phyloP scores from a whole-genome alignment of 2,329 filamentous ascomycete genomes.

The Fusarium algeriense region DNA sequence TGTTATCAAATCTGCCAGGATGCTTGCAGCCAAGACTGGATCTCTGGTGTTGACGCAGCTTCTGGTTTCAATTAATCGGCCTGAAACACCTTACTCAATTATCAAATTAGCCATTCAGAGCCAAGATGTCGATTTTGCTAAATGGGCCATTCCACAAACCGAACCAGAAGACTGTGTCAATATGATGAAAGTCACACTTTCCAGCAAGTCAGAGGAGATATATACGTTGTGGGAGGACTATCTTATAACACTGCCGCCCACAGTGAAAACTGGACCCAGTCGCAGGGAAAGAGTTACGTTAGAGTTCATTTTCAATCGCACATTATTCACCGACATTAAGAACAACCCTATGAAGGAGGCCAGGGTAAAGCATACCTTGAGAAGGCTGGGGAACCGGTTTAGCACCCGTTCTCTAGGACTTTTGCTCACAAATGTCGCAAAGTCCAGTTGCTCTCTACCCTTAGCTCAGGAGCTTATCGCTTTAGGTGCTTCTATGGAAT shows the following conservation, averaged over 20 bases:
- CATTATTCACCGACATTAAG: neutral
- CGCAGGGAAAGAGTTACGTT: neutral
- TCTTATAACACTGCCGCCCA: neutral
- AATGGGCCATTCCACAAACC: neutral
- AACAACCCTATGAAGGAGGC: neutral
- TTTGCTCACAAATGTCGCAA: neutral
- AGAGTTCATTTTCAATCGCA: neutral
- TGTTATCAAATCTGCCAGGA: neutral
- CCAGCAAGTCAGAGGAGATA: neutral
- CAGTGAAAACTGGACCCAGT: fast-evolving
- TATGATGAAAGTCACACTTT: neutral
- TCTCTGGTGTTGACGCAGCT: neutral
- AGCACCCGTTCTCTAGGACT: neutral
- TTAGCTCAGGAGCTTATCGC: neutral
- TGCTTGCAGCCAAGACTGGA: neutral
- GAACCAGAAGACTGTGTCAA: neutral
- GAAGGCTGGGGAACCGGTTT: neutral
- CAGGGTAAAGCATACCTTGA: neutral
- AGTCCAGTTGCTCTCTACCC: neutral
- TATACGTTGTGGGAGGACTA: neutral
- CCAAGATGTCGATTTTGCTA: neutral
- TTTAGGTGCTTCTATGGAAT: neutral
- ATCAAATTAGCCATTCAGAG: neutral
- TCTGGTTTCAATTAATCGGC: neutral
- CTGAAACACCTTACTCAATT: neutral